These are phyloP conservation scores for Hypomontagnella monticulosa DNA, from an alignment of 495 filamentous ascomycete species.

Conservation along the genomic window DNA sequence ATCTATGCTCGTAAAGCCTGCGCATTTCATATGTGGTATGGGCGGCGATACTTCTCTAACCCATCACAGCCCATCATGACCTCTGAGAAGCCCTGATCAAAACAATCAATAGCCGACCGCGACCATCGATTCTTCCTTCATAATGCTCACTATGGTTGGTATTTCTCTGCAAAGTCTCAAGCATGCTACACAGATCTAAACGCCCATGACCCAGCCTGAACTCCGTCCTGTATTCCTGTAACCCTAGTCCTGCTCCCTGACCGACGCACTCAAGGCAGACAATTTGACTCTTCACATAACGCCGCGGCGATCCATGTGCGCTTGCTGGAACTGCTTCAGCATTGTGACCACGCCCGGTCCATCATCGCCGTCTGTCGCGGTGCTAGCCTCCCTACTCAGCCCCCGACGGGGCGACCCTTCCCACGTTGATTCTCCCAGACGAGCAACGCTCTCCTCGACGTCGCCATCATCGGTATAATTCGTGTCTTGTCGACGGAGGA, in stretches of 20 bases:
- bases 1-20: no score
- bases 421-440: constrained; percentile 63
- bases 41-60: no score
- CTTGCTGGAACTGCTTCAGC: constrained; percentile 90
- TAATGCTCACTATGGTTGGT: no score
- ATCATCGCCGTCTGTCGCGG: constrained; percentile 48
- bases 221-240: neutral
- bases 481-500: constrained; percentile 73
- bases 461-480: constrained; percentile 63
- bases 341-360: constrained; percentile 80
- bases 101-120: no score
- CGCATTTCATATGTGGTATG: no score
- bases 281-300: constrained; percentile 44
- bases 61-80: no score
- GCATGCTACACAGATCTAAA: no score
- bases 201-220: no score
- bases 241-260: neutral
- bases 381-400: constrained; percentile 55
- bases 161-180: no score
- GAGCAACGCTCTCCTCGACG: constrained; percentile 60
- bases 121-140: no score
- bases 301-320: constrained; percentile 69
- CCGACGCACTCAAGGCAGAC: neutral
- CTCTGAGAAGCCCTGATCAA: no score
- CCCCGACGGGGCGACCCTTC: constrained; percentile 56